Conservation (phyloP, 352 stramenopile species). For the Globisporangium takayamanum region DNA sequence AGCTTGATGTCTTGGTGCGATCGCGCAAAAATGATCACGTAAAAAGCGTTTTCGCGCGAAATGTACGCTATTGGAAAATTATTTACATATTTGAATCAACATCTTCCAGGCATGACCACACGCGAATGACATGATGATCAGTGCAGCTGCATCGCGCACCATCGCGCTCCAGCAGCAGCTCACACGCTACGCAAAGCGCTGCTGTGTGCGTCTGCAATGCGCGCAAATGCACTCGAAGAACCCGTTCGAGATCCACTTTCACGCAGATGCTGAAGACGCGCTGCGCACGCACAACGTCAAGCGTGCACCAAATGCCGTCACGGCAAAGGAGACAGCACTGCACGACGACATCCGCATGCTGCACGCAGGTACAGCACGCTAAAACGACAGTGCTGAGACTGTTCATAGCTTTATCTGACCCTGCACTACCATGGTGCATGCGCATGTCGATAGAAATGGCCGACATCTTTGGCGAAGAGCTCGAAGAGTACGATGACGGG, state of each 20-base stretch:
- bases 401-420: too few species aligned
- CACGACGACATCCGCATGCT: slow-evolving; percentile 37
- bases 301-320: background rate
- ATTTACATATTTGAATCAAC: too few species aligned
- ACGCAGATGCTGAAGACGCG: slow-evolving; percentile 14
- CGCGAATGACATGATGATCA: too few species aligned
- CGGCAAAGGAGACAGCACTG: slow-evolving; percentile 11
- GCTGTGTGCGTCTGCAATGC: background rate
- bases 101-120: too few species aligned
- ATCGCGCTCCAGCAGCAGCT: background rate
- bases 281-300: slow-evolving; percentile 1
- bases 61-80: too few species aligned
- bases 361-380: slow-evolving; percentile 22
- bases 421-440: background rate
- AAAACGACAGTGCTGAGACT: too few species aligned
- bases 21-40: too few species aligned
- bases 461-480: slow-evolving; percentile 37
- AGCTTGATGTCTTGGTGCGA: too few species aligned
- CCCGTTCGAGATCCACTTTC: slow-evolving; percentile 51
- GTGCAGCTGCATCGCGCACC: too few species aligned
- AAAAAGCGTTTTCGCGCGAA: too few species aligned
- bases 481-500: slow-evolving; percentile 26
- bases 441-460: slow-evolving; percentile 31
- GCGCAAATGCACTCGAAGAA: slow-evolving; percentile 15
- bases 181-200: too few species aligned